Evolutionary conservation across 345 rosid genomes (phyloP), one percentile per base, ranked within the genome.

Genomic region (Mangifera indica): DNA sequence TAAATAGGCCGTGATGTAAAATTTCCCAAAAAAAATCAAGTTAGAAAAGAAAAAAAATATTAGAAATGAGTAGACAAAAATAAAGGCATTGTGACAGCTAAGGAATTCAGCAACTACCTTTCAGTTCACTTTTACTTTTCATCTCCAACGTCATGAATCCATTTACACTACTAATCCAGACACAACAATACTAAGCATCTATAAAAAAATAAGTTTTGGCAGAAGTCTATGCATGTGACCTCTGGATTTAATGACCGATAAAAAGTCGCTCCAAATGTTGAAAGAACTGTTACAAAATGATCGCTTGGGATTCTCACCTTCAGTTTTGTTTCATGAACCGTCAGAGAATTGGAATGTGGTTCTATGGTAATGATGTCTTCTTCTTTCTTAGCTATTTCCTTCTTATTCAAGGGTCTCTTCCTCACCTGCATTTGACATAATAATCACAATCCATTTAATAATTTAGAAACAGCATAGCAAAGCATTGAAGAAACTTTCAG

Each of bases 351-450:
- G n/a, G 79, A 78, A 72, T 76, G 64, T 52, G 84, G 76, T 70
- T 80, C 77, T 42, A 84, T 79, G 63, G 78, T 77, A 44, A 87
- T 82, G 51, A 85, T 85, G 65, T 87, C 89, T 66, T 85, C 82
- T 70, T 87, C 91, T 67, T 85, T 85, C 82, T 82, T 87, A 25
- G 81, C 29, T 44, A 74, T 69, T 74, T 87, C 91, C 71, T 85
- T 87, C 53, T 66, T 81, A 66, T 87, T 87, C 56, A 87, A 69
- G 18, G 89, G 91, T 29, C 91, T 80, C 76, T 87, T 87, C 60
- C 89, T 86, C 49, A 87, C 91, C 89, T 85, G 77, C 72, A 72
- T 68, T 59, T n/a, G 20, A 68, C n/a, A 57, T 62, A 12, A 63
- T 13, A 12, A 67, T 13, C 34, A 22, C 66, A 37, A 51, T 7